A percentile compares a stretch with the other conserved stretches of the same genome.
phyloP scores from a whole-genome alignment of 2,329 filamentous ascomycete species.

The Neonectria magnoliae region DNA sequence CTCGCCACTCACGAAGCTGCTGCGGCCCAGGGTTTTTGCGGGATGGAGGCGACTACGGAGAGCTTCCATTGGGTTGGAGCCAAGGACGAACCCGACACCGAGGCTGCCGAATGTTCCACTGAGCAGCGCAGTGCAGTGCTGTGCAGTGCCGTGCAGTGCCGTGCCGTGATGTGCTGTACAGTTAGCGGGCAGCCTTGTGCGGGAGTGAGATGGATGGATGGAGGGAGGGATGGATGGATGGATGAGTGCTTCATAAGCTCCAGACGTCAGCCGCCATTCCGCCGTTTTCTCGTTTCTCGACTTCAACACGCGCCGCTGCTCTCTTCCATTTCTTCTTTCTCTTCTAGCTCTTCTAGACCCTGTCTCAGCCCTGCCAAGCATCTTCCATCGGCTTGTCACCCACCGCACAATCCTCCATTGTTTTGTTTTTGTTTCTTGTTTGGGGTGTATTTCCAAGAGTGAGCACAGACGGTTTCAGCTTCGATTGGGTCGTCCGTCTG shows the following conservation, averaged over 20 bases:
- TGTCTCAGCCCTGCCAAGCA: conserved; percentile 25
- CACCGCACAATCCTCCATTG: not conserved
- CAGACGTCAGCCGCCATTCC: not conserved
- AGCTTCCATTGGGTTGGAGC: not conserved
- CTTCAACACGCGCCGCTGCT: not conserved
- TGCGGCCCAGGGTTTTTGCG: not conserved
- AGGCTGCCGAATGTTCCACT: conserved; percentile 14
- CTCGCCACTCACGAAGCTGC: conserved; percentile 34
- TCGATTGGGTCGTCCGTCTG: not conserved
- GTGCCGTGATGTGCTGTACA: not conserved
- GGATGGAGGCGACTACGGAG: not conserved
- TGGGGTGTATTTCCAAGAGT: conserved; percentile 11
- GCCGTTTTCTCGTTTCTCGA: not conserved
- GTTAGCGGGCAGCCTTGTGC: conserved; percentile 18
- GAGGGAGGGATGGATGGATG: no score
- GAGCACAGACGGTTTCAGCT: conserved; percentile 15
- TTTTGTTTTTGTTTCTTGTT: not conserved
- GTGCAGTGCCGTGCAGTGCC: not conserved
- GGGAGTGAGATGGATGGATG: not conserved
- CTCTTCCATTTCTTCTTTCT: not conserved
- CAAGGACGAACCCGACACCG: conserved; percentile 17
- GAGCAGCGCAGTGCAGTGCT: not conserved
- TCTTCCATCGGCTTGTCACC: conserved; percentile 10
- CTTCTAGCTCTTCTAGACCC: not conserved
- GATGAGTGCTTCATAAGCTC: conserved; percentile 3